These are phyloP conservation scores for Hanseniaspora vineae DNA, from an alignment of 805 yeast genomes.

Conservation along the genomic window DNA sequence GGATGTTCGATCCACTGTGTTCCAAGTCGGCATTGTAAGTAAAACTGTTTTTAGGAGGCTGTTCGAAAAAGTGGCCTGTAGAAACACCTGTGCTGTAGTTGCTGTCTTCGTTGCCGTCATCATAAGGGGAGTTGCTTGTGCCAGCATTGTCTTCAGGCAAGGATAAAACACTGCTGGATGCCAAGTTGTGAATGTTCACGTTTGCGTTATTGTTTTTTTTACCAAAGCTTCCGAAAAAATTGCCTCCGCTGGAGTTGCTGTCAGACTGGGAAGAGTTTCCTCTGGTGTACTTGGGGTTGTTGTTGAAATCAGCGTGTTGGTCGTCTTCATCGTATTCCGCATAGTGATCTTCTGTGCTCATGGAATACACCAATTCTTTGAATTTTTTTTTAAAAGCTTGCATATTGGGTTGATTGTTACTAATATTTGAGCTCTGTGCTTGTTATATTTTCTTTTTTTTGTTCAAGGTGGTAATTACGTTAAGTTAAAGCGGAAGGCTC, in stretches of 20 bases:
- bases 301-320: conserved; percentile 29
- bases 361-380: conserved; percentile 48
- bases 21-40: conserved; percentile 3
- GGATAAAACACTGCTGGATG: not conserved
- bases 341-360: conserved; percentile 56
- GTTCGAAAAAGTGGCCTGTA: not conserved
- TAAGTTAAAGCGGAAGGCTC: no score
- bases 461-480: no score
- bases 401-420: no score
- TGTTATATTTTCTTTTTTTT: no score
- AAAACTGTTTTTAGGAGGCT: conserved; percentile 2
- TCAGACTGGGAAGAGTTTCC: conserved; percentile 2
- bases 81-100: not conserved
- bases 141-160: not conserved
- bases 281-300: conserved; percentile 16
- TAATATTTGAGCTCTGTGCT: no score
- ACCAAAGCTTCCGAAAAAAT: not conserved
- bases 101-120: conserved; percentile 2
- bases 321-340: conserved; percentile 48
- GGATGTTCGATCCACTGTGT: conserved; percentile 5
- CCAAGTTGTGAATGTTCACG: no score
- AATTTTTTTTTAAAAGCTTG: conserved; percentile 30
- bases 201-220: not conserved
- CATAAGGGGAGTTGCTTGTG: conserved; percentile 1
- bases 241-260: not conserved